phyloP scores from a whole-genome alignment of 352 stramenopile species.

The Phytophthora palmivora region DNA sequence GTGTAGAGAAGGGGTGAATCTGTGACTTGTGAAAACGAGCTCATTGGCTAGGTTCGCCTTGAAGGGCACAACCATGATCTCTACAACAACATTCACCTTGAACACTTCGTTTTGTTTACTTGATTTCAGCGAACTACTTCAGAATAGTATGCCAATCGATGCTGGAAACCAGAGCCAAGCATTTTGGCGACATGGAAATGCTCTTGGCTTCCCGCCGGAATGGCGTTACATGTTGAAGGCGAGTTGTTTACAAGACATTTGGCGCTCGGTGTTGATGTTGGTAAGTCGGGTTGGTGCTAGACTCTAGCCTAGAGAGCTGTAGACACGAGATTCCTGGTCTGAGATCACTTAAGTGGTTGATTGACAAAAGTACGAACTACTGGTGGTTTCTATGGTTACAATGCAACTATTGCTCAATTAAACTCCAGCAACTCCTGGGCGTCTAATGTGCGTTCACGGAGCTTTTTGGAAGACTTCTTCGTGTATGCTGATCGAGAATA shows the following conservation, averaged over 20 bases:
- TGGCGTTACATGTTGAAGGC: constrained; percentile 37
- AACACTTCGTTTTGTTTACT: not conserved
- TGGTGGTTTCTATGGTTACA: constrained; percentile 29
- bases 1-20: constrained; percentile 13
- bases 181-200: constrained; percentile 27
- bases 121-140: not conserved
- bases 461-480: constrained; percentile 63
- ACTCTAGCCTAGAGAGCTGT: not conserved
- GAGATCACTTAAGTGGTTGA: no score
- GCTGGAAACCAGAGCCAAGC: not conserved
- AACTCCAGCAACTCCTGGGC: constrained; percentile 57
- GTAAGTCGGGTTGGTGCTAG: not conserved
- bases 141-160: not conserved
- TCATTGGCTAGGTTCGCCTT: not conserved
- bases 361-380: constrained; percentile 28
- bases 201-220: constrained; percentile 13
- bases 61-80: no score
- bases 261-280: not conserved
- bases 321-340: no score
- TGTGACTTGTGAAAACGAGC: constrained; percentile 9
- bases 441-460: constrained; percentile 45
- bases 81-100: not conserved
- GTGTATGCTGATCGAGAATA: constrained; percentile 45
- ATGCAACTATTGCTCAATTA: constrained; percentile 44
- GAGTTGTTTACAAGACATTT: constrained; percentile 36